Evolutionary conservation across 345 rosid genomes (phyloP), one percentile per base, ranked within the genome.

Genomic region (Salix udensis): DNA sequence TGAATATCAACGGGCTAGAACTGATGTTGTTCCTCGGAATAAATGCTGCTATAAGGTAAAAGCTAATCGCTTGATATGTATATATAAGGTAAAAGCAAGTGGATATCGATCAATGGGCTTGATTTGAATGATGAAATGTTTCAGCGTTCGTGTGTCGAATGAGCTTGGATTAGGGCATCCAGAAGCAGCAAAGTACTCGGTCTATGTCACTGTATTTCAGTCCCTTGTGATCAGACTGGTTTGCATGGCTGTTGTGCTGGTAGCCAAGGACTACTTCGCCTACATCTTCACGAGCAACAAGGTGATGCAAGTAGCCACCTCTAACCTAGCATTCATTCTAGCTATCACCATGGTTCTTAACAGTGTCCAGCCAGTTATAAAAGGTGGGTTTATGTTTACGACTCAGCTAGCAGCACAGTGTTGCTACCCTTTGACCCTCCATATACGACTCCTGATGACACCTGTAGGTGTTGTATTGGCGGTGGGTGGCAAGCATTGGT

Each of bases 401-500:
- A 30, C 31, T 30, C 31, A 30, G 31, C 31, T 31, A 31, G 34
- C 34, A 31, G 5, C 34, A 31, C 34, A 0, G 34, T 31, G 34
- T 31, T 34, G 37, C 5, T 34, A 34, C 37, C 37, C 37, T 34
- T 34, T 34, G 37, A 34, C 37, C 37, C 6, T 1, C 40, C 16
- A 31, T 13, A 4, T 64, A 34, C 2, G 31, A 18, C 0, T 31
- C 3, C 9, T 15, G 8, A 12, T 58, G 8, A 16, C 48, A 24
- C 2, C 7, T 62, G 21, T 66, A 94, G 98, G 98, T 70, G 98
- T 92, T 74, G 97, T 30, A 68, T 94, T 12, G 94, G 98, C 6
- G 92, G 88, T 34, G 98, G 98, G 34, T 94, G 98, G 97, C 98
- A 94, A 86, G 88, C 86, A 1, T 50, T 85, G 74, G 98, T 94